These are phyloP conservation scores for Cucurbita ficifolia DNA, from an alignment of 306 rosid species.

Conservation along the genomic window DNA sequence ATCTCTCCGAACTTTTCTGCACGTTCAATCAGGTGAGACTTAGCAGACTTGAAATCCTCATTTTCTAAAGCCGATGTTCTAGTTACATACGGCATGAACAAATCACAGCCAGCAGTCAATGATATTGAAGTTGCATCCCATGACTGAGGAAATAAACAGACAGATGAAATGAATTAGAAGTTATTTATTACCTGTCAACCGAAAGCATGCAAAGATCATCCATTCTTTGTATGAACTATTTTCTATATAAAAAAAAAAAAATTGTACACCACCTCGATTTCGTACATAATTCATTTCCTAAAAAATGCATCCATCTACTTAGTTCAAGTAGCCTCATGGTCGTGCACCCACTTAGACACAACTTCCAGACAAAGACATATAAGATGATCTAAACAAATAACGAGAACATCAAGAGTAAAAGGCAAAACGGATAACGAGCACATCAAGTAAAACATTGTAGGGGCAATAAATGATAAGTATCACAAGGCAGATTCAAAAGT, in stretches of 20 bases:
- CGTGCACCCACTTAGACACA: no score
- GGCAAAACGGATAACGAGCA: no score
- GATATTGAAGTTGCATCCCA: constrained; percentile 88
- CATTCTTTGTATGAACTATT: not conserved
- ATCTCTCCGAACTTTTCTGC: constrained; percentile 95
- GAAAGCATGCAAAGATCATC: not conserved
- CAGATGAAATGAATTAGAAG: not conserved
- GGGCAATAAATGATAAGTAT: no score
- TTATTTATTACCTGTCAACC: not conserved
- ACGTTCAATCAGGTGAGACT: constrained; percentile 83
- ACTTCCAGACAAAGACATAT: no score
- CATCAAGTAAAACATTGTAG: no score
- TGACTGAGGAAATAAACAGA: constrained; percentile 26
- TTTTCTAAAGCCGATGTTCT: constrained; percentile 83
- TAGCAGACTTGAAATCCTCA: constrained; percentile 82
- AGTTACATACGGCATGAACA: constrained; percentile 80
- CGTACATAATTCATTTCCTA: no score
- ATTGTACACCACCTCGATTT: not conserved
- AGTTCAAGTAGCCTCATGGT: no score
- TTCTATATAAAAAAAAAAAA: not conserved
- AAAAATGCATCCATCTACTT: no score
- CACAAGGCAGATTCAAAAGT: no score
- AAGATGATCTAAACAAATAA: no score
- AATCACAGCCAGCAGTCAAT: constrained; percentile 82
- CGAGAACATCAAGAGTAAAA: no score